Evolutionary conservation across 768 basidiomycete genomes (phyloP).

Genomic region (Nidularia pulvinata): DNA sequence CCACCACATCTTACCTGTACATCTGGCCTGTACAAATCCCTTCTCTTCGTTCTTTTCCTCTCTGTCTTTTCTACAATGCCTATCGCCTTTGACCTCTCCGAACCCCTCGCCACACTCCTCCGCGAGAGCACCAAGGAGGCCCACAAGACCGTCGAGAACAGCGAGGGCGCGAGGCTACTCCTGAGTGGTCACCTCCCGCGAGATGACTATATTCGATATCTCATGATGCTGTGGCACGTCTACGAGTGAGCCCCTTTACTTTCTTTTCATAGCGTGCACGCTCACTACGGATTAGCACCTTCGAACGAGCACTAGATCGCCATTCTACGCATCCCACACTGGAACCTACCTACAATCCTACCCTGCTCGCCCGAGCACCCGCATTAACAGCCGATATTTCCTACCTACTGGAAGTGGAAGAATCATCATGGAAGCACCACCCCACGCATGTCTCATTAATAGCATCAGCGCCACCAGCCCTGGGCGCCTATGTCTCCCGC

Average conservation of each 20-base stretch:
- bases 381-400: conserved; percentile 68
- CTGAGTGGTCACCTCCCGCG: conserved; percentile 57
- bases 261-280: neutral
- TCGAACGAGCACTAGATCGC: conserved; percentile 56
- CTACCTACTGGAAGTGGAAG: conserved; percentile 50
- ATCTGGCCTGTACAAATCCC: too few species aligned
- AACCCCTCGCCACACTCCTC: conserved; percentile 45
- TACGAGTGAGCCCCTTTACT: conserved; percentile 58
- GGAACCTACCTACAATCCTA: conserved; percentile 71
- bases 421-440: conserved; percentile 54
- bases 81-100: conserved; percentile 32
- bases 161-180: conserved; percentile 54
- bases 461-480: conserved; percentile 40
- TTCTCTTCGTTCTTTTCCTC: conserved; percentile 8
- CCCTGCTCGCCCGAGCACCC: conserved; percentile 60
- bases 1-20: too few species aligned
- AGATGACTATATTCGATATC: conserved; percentile 67
- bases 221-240: conserved; percentile 80
- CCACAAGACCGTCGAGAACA: conserved; percentile 59
- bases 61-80: conserved; percentile 27
- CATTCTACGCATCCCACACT: conserved; percentile 65
- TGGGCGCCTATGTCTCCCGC: conserved; percentile 53
- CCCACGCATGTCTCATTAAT: conserved; percentile 48
- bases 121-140: conserved; percentile 45
- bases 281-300: conserved; percentile 30